A percentile compares a stretch with the other conserved stretches of the same genome.
Conservation (phyloP, 495 filamentous ascomycete genomes). For the Penicillium crystallinum region DNA sequence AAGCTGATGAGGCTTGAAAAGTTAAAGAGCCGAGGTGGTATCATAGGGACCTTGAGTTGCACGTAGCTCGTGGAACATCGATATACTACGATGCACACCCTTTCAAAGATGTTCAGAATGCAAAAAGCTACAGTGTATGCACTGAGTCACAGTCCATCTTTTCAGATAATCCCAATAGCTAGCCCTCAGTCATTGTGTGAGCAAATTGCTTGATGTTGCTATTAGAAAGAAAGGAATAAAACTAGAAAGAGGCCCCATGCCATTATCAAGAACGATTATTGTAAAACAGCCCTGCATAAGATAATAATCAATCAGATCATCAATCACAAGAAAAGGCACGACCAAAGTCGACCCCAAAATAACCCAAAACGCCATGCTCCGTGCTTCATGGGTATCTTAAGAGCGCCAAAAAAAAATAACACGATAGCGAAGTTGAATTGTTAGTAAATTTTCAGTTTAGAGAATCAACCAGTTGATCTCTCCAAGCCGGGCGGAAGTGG, state of each 20-base stretch:
- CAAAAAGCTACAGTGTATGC: too few species aligned
- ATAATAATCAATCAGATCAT: background rate
- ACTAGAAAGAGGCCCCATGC: background rate
- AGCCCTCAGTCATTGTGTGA: background rate
- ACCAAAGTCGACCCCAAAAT: background rate
- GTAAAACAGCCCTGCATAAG: background rate
- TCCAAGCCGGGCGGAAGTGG: background rate
- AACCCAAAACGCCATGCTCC: background rate
- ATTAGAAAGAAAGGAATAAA: background rate
- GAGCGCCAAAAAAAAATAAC: background rate
- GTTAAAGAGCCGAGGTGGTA: too few species aligned
- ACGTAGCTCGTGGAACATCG: too few species aligned
- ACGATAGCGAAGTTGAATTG: background rate
- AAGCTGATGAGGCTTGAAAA: too few species aligned
- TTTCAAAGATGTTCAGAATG: too few species aligned
- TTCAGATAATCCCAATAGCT: too few species aligned
- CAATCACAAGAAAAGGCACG: background rate
- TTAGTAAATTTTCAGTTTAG: background rate
- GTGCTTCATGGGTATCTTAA: background rate
- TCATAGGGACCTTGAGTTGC: too few species aligned
- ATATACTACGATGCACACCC: too few species aligned
- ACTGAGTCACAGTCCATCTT: too few species aligned
- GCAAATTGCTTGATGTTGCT: background rate
- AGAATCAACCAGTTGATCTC: background rate
- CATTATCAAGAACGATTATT: background rate